These are phyloP conservation scores for Tagetes patula DNA, from an alignment of 129 eudicot genomes.

Conservation along the genomic window DNA sequence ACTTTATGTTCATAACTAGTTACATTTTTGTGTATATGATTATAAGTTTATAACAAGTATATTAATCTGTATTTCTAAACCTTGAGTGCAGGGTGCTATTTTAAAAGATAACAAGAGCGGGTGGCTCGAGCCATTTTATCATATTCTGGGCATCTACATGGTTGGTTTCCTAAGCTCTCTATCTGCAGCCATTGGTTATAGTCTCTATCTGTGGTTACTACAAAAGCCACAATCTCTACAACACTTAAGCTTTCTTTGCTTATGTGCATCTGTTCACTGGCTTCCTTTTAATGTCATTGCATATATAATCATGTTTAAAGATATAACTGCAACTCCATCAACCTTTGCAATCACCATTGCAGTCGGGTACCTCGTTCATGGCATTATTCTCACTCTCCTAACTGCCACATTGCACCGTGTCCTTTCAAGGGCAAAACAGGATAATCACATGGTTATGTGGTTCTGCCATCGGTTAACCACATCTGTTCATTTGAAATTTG, in stretches of 20 bases:
- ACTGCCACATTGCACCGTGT: constrained; percentile 25
- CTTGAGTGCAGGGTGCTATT: constrained; percentile 29
- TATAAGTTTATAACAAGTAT: not conserved
- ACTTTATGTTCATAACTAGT: not conserved
- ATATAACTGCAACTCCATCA: constrained; percentile 24
- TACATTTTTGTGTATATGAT: not conserved
- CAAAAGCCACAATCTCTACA: constrained; percentile 32
- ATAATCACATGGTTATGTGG: constrained; percentile 29
- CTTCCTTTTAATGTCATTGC: constrained; percentile 45
- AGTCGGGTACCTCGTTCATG: constrained; percentile 40
- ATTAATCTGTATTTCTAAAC: not conserved
- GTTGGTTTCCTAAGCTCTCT: constrained; percentile 43
- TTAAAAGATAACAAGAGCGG: constrained; percentile 1
- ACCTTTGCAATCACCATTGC: constrained; percentile 35
- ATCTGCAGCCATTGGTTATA: constrained; percentile 41
- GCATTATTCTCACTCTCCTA: constrained; percentile 38
- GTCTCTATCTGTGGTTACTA: constrained; percentile 31
- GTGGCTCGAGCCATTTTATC: constrained; percentile 26
- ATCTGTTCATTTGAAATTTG: constrained; percentile 40
- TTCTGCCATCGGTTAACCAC: constrained; percentile 33
- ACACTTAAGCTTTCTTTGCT: constrained; percentile 38
- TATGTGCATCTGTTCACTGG: constrained; percentile 48
- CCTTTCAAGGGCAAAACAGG: constrained; percentile 30
- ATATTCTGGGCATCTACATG: constrained; percentile 44
- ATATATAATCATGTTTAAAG: constrained; percentile 29